phyloP scores from a whole-genome alignment of 1,284 basidiomycete species.

The Ustilago vetiveriae region DNA sequence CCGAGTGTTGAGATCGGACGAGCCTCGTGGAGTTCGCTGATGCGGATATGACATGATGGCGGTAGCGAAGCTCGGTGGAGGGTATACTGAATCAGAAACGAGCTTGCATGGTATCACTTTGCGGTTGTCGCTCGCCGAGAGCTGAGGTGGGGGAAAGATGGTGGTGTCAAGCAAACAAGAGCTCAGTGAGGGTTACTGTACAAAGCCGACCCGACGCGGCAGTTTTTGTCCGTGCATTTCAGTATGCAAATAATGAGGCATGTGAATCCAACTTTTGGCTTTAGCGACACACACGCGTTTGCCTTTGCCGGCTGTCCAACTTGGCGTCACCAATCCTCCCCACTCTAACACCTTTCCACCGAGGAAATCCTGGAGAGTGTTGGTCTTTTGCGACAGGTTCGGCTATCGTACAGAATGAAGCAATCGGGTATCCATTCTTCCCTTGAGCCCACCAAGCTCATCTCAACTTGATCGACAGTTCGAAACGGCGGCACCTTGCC shows the following conservation, averaged over 20 bases:
- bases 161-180: too few species aligned
- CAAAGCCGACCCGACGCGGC: too few species aligned
- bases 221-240: not conserved
- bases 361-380: not conserved
- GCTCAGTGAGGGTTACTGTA: too few species aligned
- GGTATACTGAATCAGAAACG: slow-evolving; percentile 1
- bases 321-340: not conserved
- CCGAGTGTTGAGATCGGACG: slow-evolving; percentile 30
- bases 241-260: slow-evolving; percentile 1
- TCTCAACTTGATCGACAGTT: too few species aligned
- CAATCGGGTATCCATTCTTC: too few species aligned
- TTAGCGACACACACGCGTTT: slow-evolving; percentile 3
- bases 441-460: too few species aligned
- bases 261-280: slow-evolving; percentile 13
- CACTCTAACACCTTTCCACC: not conserved
- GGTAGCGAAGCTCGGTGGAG: not conserved
- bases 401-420: too few species aligned
- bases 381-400: not conserved
- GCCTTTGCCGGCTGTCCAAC: not conserved
- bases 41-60: slow-evolving; percentile 22
- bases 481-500: too few species aligned
- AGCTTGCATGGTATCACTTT: not conserved
- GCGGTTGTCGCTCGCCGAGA: not conserved
- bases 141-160: not conserved
- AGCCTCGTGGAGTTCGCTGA: slow-evolving; percentile 8